phyloP scores from a whole-genome alignment of 805 yeast genomes.

The Starmerella etchellsii region DNA sequence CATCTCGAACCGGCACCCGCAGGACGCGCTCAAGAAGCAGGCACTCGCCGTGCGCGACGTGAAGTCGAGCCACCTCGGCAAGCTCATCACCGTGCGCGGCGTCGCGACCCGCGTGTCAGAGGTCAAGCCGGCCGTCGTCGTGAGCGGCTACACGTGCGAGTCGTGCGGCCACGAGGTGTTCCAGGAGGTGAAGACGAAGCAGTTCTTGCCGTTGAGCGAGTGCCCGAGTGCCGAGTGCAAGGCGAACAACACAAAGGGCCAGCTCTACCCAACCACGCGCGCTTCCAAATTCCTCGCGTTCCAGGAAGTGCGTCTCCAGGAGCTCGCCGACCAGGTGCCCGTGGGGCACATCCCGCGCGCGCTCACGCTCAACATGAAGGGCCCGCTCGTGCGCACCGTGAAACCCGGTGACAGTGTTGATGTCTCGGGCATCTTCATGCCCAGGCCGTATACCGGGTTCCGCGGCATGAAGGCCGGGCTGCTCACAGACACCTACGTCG shows the following conservation, averaged over 20 bases:
- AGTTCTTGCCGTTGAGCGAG: slow-evolving; percentile 75
- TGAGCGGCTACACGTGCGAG: slow-evolving; percentile 94
- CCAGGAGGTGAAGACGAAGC: slow-evolving; percentile 79
- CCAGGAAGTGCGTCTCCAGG: slow-evolving; percentile 93
- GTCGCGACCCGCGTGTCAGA: slow-evolving; percentile 92
- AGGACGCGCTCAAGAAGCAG: slow-evolving; percentile 9
- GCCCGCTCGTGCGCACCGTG: slow-evolving; percentile 73
- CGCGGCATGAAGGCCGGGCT: slow-evolving; percentile 85
- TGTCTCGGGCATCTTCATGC: slow-evolving; percentile 81
- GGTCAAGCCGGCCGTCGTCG: slow-evolving; percentile 83
- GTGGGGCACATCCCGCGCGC: slow-evolving; percentile 95
- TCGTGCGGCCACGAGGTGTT: slow-evolving; percentile 93
- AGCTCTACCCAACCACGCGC: slow-evolving; percentile 80
- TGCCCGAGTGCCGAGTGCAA: slow-evolving; percentile 75
- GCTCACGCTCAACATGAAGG: slow-evolving; percentile 76
- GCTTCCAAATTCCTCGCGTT: slow-evolving; percentile 92
- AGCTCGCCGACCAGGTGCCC: slow-evolving; percentile 90
- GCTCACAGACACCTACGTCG: slow-evolving; percentile 83
- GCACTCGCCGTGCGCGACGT: slow-evolving; percentile 81
- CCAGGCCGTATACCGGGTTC: slow-evolving; percentile 92
- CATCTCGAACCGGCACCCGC: slow-evolving; percentile 22
- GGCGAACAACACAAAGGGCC: slow-evolving; percentile 73
- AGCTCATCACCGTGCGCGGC: slow-evolving; percentile 80
- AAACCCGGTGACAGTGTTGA: slow-evolving; percentile 94
- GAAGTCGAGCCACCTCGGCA: slow-evolving; percentile 71